Conservation (phyloP, 2,329 filamentous ascomycete species). For the Beauveria scarabaeidicola region DNA sequence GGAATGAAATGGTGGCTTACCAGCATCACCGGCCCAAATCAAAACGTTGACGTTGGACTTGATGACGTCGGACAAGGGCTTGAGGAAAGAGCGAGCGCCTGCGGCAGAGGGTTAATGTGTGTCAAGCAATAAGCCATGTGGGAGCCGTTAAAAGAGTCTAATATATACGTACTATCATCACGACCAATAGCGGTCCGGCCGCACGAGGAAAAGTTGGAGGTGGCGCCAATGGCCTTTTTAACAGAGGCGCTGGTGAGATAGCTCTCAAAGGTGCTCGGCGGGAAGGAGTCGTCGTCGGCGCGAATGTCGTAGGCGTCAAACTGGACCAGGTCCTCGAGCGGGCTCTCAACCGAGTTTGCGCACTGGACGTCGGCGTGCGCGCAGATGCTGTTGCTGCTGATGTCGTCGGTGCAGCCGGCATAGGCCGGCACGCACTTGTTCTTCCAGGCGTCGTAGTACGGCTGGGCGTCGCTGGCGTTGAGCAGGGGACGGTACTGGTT, state of each 20-base stretch:
- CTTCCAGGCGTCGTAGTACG: slow-evolving; percentile 13
- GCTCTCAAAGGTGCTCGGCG: slow-evolving; percentile 30
- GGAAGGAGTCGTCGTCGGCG: slow-evolving; percentile 26
- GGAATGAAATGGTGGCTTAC: slow-evolving; percentile 14
- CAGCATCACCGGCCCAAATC: slow-evolving; percentile 47
- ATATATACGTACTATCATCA: slow-evolving; percentile 1
- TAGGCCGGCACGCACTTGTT: slow-evolving; percentile 18
- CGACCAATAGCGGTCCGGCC: neutral
- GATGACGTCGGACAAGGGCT: slow-evolving; percentile 35
- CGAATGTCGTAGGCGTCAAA: slow-evolving; percentile 42
- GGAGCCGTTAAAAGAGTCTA: neutral
- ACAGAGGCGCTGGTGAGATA: slow-evolving; percentile 32
- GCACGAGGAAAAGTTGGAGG: neutral
- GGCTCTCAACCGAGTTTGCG: slow-evolving; percentile 18
- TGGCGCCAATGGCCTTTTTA: slow-evolving; percentile 36
- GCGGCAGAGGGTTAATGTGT: neutral
- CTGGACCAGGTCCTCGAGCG: slow-evolving; percentile 14
- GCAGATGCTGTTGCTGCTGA: slow-evolving; percentile 18
- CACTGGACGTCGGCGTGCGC: slow-evolving; percentile 19
- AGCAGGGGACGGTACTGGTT: slow-evolving; percentile 29
- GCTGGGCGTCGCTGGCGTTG: slow-evolving; percentile 12
- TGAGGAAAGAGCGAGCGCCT: slow-evolving; percentile 36
- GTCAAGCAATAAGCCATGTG: no score
- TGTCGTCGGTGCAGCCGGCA: slow-evolving; percentile 20
- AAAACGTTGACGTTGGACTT: slow-evolving; percentile 39